Percentiles rank a stretch among this genome's conserved stretches.
These are phyloP conservation scores for Lactarius pseudohatsudake DNA, from an alignment of 768 basidiomycete species.

Conservation along the genomic window DNA sequence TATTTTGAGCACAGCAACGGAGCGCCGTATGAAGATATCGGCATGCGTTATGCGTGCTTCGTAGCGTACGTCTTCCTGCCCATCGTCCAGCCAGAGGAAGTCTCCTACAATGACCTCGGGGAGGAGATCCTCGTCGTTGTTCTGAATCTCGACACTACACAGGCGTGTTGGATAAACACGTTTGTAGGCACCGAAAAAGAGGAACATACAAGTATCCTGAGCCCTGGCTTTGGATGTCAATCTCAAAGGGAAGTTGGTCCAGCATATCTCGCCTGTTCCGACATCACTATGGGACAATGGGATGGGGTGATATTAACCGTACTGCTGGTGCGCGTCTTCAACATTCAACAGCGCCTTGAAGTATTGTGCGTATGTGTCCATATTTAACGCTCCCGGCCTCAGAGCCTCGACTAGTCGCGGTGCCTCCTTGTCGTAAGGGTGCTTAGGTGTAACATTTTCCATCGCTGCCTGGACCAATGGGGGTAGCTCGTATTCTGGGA, in stretches of 20 bases:
- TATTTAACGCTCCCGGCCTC: neutral
- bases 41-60: conserved; percentile 18
- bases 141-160: conserved; percentile 19
- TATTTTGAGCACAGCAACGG: conserved; percentile 44
- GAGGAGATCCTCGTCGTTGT: conserved; percentile 22
- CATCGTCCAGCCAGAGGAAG: conserved; percentile 23
- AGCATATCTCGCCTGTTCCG: conserved; percentile 6
- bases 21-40: neutral
- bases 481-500: conserved; percentile 17
- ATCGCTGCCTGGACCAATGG: conserved; percentile 1
- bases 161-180: neutral
- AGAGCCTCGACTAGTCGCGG: neutral
- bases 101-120: conserved; percentile 19
- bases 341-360: conserved; percentile 20
- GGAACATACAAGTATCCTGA: neutral
- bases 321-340: conserved; percentile 47
- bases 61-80: conserved; percentile 21
- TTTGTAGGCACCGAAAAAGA: neutral
- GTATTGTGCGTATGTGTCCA: conserved; percentile 15
- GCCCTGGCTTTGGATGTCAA: neutral
- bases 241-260: conserved; percentile 7
- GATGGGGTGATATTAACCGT: conserved; percentile 35
- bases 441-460: neutral
- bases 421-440: neutral
- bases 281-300: conserved; percentile 37